A percentile compares a stretch with the other conserved stretches of the same genome.
Evolutionary conservation across 345 rosid species (phyloP).

Genomic region (Eutrema heterophyllum): DNA sequence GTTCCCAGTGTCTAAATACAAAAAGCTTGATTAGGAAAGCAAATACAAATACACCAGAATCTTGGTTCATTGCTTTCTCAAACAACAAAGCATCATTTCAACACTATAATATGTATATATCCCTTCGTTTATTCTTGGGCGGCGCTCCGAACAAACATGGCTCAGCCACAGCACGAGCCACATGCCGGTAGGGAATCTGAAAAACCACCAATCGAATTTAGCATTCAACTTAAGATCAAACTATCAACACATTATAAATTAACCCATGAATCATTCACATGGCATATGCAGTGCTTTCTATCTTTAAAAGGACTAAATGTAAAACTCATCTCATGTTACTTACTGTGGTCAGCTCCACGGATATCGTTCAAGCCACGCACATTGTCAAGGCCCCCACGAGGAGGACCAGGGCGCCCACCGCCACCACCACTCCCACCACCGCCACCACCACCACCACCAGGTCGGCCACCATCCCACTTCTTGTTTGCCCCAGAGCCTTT

Average conservation of each 20-base stretch:
- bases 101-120: background rate
- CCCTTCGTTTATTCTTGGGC: background rate
- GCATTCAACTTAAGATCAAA: background rate
- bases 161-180: slow-evolving; percentile 33
- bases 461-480: slow-evolving; percentile 79
- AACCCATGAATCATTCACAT: background rate
- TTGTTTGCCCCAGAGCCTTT: slow-evolving; percentile 65
- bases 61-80: background rate
- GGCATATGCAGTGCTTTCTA: background rate
- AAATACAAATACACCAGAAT: background rate
- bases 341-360: slow-evolving; percentile 39
- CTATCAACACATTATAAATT: background rate
- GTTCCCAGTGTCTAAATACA: background rate
- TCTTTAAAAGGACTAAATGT: background rate
- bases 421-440: slow-evolving; percentile 39
- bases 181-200: slow-evolving; percentile 35
- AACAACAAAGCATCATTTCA: background rate
- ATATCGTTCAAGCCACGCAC: slow-evolving; percentile 36
- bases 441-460: slow-evolving; percentile 73
- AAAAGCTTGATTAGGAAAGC: background rate
- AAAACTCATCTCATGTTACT: slow-evolving; percentile 4
- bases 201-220: background rate
- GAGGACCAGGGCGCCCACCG: slow-evolving; percentile 65
- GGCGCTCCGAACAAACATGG: background rate
- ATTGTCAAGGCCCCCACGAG: slow-evolving; percentile 68